Evolutionary conservation across 2,329 filamentous ascomycete genomes (phyloP).

Genomic region (Diaporthe batatas): DNA sequence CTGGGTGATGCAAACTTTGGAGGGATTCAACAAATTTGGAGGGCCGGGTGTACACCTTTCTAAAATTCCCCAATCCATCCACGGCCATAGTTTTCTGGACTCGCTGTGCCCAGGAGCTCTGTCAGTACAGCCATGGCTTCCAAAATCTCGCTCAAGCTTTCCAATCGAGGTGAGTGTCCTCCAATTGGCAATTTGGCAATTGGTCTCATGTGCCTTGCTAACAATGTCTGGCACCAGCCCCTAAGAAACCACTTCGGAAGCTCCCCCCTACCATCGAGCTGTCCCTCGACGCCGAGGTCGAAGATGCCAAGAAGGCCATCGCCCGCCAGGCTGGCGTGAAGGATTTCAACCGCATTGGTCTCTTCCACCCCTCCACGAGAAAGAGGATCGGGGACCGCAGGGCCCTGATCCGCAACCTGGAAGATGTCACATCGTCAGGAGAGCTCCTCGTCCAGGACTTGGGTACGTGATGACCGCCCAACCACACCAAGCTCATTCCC

Average conservation of each 20-base stretch:
- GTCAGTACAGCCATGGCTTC: constrained; percentile 37
- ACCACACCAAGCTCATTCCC: background rate
- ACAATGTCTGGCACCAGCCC: constrained; percentile 47
- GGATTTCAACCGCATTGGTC: constrained; percentile 73
- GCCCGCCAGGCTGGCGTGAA: constrained; percentile 64
- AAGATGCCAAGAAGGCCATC: constrained; percentile 70
- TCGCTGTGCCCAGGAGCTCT: constrained; percentile 13
- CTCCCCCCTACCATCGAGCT: constrained; percentile 67
- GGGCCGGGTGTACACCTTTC: background rate
- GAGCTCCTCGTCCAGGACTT: constrained; percentile 92
- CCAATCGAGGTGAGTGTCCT: constrained; percentile 33
- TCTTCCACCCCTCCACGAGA: constrained; percentile 71
- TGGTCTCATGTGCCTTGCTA: background rate
- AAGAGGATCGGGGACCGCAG: constrained; percentile 74
- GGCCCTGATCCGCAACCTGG: constrained; percentile 63
- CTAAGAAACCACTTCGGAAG: constrained; percentile 65
- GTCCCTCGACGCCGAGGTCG: constrained; percentile 65
- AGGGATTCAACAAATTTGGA: constrained; percentile 24
- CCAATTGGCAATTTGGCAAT: too few species aligned
- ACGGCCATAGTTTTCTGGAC: background rate
- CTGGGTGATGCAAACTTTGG: constrained; percentile 16
- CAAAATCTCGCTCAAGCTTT: constrained; percentile 39
- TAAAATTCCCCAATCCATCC: background rate
- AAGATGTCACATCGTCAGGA: constrained; percentile 61
- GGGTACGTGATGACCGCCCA: constrained; percentile 66